Conservation (phyloP, 2,329 filamentous ascomycete species). For the Pestalotiopsis fici region DNA sequence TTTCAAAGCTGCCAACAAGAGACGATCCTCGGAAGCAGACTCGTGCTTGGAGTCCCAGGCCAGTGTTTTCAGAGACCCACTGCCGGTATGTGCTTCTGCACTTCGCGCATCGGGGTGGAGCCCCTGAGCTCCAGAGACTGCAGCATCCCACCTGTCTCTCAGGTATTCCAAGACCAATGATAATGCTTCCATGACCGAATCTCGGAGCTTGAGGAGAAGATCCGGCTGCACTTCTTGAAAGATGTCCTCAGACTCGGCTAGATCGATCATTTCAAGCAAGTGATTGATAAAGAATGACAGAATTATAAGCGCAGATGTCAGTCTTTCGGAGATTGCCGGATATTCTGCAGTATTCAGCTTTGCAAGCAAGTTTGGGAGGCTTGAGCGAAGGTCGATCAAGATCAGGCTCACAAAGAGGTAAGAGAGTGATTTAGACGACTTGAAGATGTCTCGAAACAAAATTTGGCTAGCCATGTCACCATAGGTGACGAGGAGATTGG, state of each 20-base stretch:
- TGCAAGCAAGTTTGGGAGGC: conserved; percentile 59
- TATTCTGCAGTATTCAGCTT: conserved; percentile 60
- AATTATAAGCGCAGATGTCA: conserved; percentile 64
- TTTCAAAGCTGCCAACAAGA: conserved; percentile 60
- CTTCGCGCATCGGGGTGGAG: conserved; percentile 58
- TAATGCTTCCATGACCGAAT: conserved; percentile 63
- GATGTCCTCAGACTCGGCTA: conserved; percentile 14
- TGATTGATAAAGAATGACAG: conserved; percentile 61
- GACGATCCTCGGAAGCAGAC: conserved; percentile 52
- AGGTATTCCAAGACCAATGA: conserved; percentile 66
- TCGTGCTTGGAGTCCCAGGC: conserved; percentile 60
- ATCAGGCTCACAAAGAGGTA: conserved; percentile 67
- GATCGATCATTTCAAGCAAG: conserved; percentile 54
- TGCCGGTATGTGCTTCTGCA: conserved; percentile 41
- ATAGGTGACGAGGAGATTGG: conserved; percentile 58
- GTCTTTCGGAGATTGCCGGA: conserved; percentile 47
- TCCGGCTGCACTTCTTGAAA: conserved; percentile 54
- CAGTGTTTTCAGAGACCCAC: conserved; percentile 48
- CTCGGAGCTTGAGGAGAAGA: conserved; percentile 61
- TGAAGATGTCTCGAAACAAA: conserved; percentile 51
- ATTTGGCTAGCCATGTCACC: conserved; percentile 44
- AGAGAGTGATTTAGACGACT: conserved; percentile 54
- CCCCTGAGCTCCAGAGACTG: conserved; percentile 62
- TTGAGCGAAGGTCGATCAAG: conserved; percentile 65
- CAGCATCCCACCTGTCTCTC: conserved; percentile 70